Evolutionary conservation across 768 basidiomycete species (phyloP), one percentile per base, ranked within the genome.

Genomic region (Coprinopsis cinerea): DNA sequence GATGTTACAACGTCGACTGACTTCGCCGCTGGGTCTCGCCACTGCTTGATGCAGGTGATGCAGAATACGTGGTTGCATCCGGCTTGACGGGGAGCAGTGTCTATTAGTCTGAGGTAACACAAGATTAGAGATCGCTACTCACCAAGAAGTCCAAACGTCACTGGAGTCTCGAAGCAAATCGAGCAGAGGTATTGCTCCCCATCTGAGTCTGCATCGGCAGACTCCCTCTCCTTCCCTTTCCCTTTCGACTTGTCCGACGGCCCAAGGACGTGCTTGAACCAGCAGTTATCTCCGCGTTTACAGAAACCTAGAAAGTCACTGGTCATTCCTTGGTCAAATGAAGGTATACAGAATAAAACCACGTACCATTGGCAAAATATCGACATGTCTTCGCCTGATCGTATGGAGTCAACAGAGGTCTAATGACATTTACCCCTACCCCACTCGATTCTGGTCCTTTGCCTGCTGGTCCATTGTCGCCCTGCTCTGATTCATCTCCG

Each of bases 1-100:
- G 83, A 81, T 30, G 68, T 64, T 20, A 78, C 61, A 4, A 78
- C 62, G 48, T 81, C 83, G 0, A 62, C 60, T 1, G 70, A 67
- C 61, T 81, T 83, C 17, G 71, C 75, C 7, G 63, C 59, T n/a
- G 75, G 75, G 54, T 79, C 78, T 23, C 89, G 79, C 89, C 89
- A 92, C 57, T 79, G 77, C 37, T 80, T 81, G 52, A 92, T 86
- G 60, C 89, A 92, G 84, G 76, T 63, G 30, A 85, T 70, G 61
- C 89, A 92, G 63, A 89, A 91, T 42, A 88, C 68, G 63, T 92
- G 89, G 53, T 76, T 83, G 61, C 89, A 92, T 26, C 80, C 82
- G 18, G 64, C 87, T 89, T 53, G 10, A 44, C 10, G 37, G 6
- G 17, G 27, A 22, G 41, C 23, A 44, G 10, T 18, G 30, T 42